These are phyloP conservation scores for Boechera divaricarpa DNA, from an alignment of 345 rosid species.

Conservation along the genomic window DNA sequence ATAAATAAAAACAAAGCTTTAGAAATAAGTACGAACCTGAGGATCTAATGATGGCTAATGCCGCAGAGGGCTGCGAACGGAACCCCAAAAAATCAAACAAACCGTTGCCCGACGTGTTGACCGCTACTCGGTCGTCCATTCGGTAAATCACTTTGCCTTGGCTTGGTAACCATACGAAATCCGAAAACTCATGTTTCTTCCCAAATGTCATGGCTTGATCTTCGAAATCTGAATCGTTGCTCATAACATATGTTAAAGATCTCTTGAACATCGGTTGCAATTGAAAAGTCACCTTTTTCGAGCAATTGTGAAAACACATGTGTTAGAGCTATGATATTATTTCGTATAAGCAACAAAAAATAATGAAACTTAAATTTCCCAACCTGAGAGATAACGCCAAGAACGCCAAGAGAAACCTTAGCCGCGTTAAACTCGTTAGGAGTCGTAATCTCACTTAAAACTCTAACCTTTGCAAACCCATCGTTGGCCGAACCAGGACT, in stretches of 20 bases:
- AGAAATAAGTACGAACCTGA: slow-evolving; percentile 49
- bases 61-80: slow-evolving; percentile 54
- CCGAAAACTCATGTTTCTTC: slow-evolving; percentile 69
- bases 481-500: slow-evolving; percentile 58
- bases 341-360: background rate
- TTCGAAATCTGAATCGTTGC: slow-evolving; percentile 54
- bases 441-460: slow-evolving; percentile 39
- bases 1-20: too few relatives aligned
- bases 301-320: background rate
- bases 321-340: background rate
- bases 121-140: slow-evolving; percentile 62
- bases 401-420: slow-evolving; percentile 83
- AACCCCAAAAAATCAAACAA: slow-evolving; percentile 63
- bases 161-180: slow-evolving; percentile 74
- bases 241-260: slow-evolving; percentile 52
- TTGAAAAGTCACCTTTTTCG: slow-evolving; percentile 59
- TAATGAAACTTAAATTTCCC: background rate
- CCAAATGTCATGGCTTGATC: slow-evolving; percentile 27
- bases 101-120: slow-evolving; percentile 57
- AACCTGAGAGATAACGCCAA: slow-evolving; percentile 91
- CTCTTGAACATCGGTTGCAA: slow-evolving; percentile 75
- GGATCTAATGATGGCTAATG: slow-evolving; percentile 50
- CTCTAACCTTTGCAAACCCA: slow-evolving; percentile 57
- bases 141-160: slow-evolving; percentile 68
- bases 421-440: slow-evolving; percentile 60